Evolutionary conservation across 345 rosid genomes (phyloP), one percentile per base, ranked within the genome.

Genomic region (Pseudoturritis turrita): DNA sequence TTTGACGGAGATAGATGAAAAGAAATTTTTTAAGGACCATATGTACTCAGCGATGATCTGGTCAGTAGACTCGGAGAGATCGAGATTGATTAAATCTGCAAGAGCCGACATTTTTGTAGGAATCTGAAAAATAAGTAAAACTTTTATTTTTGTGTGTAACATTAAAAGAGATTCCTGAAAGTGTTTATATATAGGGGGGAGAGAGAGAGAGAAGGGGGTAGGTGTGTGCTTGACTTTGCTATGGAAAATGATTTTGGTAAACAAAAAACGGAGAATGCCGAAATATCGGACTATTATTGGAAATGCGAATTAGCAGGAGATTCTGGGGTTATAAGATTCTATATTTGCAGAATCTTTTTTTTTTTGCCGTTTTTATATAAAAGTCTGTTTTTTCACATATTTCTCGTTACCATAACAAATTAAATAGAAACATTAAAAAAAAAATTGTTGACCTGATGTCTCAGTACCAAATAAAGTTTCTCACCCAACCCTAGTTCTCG

Each of bases 21-120:
- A 10, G 2, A 14, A 1, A 21, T 23, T n/a, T n/a, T 51, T n/a
- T 7, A 21, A 44, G 10, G 19, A 90, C 97, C 96, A 91, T 49
- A 89, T 75, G 73, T 91, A 91, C 67, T 91, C 97, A 36, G 97
- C 96, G 36, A 89, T 84, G 83, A 91, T 80, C 68, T 89, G 83
- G 10, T 86, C 81, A 2, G 89, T 78, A 54, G 86, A 26, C 0
- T 83, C 86, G 1, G 83, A 71, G 65, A 89, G 88, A 50, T 91
- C 55, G 52, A 91, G 80, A 79, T 87, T 89, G 82, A 89, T 62
- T 37, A 91, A 80, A 81, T 84, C 93, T 36, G 66, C 54, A 49
- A 91, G 89, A 14, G 73, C 57, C 51, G 91, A 70, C 96, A 87
- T 89, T 73, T 62, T 65, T 12, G 15, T 6, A 66, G 28, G 58